Percentiles rank a stretch among this genome's conserved stretches.
phyloP scores from a whole-genome alignment of 2,329 filamentous ascomycete genomes.

The Sphaerulina vaccinii region DNA sequence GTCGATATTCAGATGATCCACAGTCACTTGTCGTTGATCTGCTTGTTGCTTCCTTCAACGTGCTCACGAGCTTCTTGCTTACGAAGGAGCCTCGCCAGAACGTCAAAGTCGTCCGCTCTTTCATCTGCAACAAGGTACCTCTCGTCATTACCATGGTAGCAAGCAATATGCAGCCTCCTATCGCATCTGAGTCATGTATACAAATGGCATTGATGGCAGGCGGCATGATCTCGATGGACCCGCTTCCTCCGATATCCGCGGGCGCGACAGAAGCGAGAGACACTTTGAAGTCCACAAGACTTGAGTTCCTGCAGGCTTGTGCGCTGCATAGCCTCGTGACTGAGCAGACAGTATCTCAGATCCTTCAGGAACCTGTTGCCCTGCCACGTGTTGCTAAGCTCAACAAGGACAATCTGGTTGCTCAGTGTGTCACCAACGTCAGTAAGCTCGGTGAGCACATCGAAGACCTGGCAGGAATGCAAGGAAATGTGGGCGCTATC shows the following conservation, averaged over 20 bases:
- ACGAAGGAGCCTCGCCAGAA: slow-evolving; percentile 60
- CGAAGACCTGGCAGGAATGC: slow-evolving; percentile 80
- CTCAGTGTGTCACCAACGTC: slow-evolving; percentile 73
- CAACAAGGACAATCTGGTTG: slow-evolving; percentile 73
- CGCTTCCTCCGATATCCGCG: slow-evolving; percentile 63
- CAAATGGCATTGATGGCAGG: slow-evolving; percentile 61
- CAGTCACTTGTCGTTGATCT: slow-evolving; percentile 77
- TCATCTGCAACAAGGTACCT: slow-evolving; percentile 74
- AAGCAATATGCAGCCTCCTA: slow-evolving; percentile 56
- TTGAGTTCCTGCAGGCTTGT: slow-evolving; percentile 87
- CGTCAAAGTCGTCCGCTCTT: slow-evolving; percentile 77
- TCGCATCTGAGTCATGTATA: slow-evolving; percentile 64
- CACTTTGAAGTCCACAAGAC: slow-evolving; percentile 65
- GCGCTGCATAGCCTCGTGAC: slow-evolving; percentile 82
- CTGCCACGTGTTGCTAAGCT: slow-evolving; percentile 73
- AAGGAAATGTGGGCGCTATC: slow-evolving; percentile 86
- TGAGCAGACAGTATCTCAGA: slow-evolving; percentile 70
- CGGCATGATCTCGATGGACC: slow-evolving; percentile 60
- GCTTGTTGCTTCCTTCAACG: slow-evolving; percentile 83
- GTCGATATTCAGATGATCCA: slow-evolving; percentile 80
- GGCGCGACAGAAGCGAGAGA: slow-evolving; percentile 56
- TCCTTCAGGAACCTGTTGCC: slow-evolving; percentile 80
- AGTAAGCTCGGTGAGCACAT: slow-evolving; percentile 75
- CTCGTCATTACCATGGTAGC: slow-evolving; percentile 59
- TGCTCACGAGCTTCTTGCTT: slow-evolving; percentile 82